phyloP scores from a whole-genome alignment of 2,329 filamentous ascomycete genomes.

The Diaporthe vexans region DNA sequence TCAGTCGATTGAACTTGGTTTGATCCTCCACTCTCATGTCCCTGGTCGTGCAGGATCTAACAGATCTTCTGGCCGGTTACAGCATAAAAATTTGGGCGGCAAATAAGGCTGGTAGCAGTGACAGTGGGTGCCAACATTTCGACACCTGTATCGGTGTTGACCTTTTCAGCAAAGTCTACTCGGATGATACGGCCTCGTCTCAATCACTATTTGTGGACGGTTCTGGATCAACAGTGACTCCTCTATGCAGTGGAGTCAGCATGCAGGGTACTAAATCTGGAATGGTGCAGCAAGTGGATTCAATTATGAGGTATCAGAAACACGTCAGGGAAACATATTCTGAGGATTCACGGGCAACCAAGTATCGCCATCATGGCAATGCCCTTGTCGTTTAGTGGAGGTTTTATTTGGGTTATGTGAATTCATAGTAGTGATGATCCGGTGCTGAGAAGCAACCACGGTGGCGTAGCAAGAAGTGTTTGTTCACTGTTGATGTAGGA shows the following conservation, averaged over 20 bases:
- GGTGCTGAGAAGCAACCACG: not conserved
- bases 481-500: too few species aligned
- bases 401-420: not conserved
- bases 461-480: not conserved
- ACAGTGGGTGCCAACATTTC: slow-evolving; percentile 12
- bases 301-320: not conserved
- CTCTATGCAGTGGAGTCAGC: slow-evolving; percentile 1
- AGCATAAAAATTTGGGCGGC: not conserved
- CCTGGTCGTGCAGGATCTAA: not conserved
- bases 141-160: not conserved
- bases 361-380: not conserved
- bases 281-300: not conserved
- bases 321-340: not conserved
- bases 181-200: slow-evolving; percentile 9
- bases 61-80: not conserved
- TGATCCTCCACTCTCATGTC: not conserved
- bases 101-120: not conserved
- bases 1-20: slow-evolving; percentile 1
- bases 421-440: not conserved
- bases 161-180: not conserved
- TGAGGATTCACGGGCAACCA: not conserved
- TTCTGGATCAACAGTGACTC: slow-evolving; percentile 20
- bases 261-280: slow-evolving; percentile 16
- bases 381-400: too few species aligned
- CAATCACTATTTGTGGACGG: not conserved